These are phyloP conservation scores for Lentinula detonsa DNA, from an alignment of 768 basidiomycete genomes.

Conservation along the genomic window DNA sequence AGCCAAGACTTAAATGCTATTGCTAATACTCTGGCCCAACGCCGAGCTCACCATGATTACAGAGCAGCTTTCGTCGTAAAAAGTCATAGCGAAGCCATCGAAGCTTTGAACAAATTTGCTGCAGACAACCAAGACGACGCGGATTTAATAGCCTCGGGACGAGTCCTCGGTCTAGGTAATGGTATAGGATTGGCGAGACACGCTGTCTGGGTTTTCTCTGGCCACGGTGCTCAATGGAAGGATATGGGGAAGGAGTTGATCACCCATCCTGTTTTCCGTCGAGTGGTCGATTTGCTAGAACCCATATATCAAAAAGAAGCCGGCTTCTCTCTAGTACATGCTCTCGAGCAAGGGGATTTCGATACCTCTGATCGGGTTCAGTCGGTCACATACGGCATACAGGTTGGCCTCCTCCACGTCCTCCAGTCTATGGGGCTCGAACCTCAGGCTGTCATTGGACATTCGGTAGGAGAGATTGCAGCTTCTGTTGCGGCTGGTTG, in stretches of 20 bases:
- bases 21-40: not conserved
- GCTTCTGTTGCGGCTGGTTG: not conserved
- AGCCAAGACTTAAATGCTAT: not conserved
- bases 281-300: not conserved
- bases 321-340: not conserved
- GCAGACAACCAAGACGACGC: not conserved
- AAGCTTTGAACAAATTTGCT: not conserved
- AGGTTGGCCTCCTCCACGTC: not conserved
- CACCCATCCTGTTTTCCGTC: not conserved
- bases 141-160: not conserved
- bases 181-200: not conserved
- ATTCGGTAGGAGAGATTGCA: conserved; percentile 1
- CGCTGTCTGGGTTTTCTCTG: not conserved
- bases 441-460: not conserved
- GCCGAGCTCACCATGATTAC: conserved; percentile 1
- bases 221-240: not conserved
- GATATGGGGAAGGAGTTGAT: conserved; percentile 1
- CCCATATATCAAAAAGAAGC: not conserved
- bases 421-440: not conserved
- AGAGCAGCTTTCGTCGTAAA: not conserved
- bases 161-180: not conserved
- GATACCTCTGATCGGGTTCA: not conserved
- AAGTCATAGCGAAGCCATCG: not conserved
- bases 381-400: not conserved
- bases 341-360: not conserved